A percentile compares a stretch with the other conserved stretches of the same genome.
phyloP scores from a whole-genome alignment of 2,329 filamentous ascomycete species.

The Trematosphaeria pertusa region DNA sequence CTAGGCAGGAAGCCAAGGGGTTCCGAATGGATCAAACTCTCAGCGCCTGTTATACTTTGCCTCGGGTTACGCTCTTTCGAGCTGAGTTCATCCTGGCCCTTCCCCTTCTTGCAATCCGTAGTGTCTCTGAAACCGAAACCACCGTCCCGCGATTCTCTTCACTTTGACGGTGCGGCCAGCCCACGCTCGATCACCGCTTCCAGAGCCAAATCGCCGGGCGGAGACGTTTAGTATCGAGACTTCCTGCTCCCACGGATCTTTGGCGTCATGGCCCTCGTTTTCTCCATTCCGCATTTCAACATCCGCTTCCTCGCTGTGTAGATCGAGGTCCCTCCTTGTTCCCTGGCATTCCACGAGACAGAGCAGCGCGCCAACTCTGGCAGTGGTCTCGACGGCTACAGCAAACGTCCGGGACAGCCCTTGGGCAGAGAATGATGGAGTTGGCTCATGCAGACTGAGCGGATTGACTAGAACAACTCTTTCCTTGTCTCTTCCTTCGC shows the following conservation, averaged over 20 bases:
- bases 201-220: constrained; percentile 48
- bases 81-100: constrained; percentile 6
- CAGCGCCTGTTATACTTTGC: background rate
- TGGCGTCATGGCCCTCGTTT: no score
- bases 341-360: constrained; percentile 51
- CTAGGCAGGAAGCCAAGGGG: background rate
- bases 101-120: constrained; percentile 8
- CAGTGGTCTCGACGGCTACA: constrained; percentile 67
- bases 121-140: constrained; percentile 47
- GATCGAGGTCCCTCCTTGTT: background rate
- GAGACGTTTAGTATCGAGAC: constrained; percentile 58
- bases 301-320: background rate
- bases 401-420: constrained; percentile 71
- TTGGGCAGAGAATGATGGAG: constrained; percentile 78
- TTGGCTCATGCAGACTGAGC: constrained; percentile 69
- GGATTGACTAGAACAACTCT: constrained; percentile 70
- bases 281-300: constrained; percentile 4
- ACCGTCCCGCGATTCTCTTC: constrained; percentile 52
- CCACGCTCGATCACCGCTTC: constrained; percentile 49
- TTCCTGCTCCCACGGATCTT: constrained; percentile 55
- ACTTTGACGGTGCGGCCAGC: constrained; percentile 57
- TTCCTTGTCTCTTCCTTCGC: constrained; percentile 12
- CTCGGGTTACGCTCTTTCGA: no score
- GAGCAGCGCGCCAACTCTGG: constrained; percentile 42
- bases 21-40: background rate